Evolutionary conservation across 78 protist species (phyloP).

Genomic region (Bodo saltans): DNA sequence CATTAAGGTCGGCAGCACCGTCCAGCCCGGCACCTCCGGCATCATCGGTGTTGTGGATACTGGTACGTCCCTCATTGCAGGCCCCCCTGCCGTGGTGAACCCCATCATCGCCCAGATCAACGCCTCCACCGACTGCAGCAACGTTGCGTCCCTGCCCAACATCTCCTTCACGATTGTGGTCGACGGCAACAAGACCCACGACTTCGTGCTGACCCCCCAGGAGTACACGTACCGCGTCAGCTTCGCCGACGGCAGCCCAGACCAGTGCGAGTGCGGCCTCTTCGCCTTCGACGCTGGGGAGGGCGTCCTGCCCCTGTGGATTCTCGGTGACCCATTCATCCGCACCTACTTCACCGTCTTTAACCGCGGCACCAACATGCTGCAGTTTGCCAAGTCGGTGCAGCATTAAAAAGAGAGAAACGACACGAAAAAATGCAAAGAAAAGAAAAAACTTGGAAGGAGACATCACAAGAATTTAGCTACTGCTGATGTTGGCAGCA

Average conservation of each 20-base stretch:
- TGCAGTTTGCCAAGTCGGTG: too few relatives aligned
- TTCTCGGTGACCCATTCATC: conserved; percentile 93
- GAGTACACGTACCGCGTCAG: too few relatives aligned
- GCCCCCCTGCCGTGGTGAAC: conserved; percentile 61
- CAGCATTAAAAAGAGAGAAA: too few relatives aligned
- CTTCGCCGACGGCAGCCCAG: conserved; percentile 63
- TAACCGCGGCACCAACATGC: too few relatives aligned
- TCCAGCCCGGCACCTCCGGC: neutral
- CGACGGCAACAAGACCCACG: conserved; percentile 55
- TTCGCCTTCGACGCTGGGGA: conserved; percentile 68
- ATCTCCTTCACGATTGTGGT: conserved; percentile 49
- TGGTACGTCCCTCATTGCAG: conserved; percentile 91
- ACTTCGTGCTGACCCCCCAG: conserved; percentile 59
- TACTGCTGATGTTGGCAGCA: too few relatives aligned
- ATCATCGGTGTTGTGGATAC: conserved; percentile 85
- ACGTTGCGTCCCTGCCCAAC: conserved; percentile 55
- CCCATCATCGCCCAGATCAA: conserved; percentile 36
- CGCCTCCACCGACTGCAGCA: conserved; percentile 2
- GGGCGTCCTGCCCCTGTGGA: conserved; percentile 66
- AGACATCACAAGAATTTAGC: too few relatives aligned
- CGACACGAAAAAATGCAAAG: too few relatives aligned
- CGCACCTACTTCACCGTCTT: conserved; percentile 77
- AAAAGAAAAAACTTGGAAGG: too few relatives aligned
- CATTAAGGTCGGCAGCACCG: neutral
- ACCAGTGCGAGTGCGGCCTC: conserved; percentile 87